A percentile compares a stretch with the other conserved stretches of the same genome.
Evolutionary conservation across 2,329 filamentous ascomycete species (phyloP).

Genomic region (Thielaviopsis musarum): DNA sequence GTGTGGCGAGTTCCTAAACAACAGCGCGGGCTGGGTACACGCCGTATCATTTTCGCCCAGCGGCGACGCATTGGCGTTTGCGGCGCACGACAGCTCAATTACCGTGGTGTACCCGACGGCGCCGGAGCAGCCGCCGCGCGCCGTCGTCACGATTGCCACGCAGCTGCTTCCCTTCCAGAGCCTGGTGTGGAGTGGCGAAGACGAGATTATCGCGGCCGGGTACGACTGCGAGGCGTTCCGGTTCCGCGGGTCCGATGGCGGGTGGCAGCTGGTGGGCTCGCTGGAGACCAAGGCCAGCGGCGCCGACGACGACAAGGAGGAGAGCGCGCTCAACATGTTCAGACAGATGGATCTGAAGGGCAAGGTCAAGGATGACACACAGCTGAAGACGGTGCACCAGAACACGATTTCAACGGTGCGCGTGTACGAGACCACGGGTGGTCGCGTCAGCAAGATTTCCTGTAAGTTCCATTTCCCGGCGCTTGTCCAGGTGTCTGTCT

Average conservation of each 20-base stretch:
- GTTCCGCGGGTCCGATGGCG: constrained; percentile 58
- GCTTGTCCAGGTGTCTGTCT: constrained; percentile 9
- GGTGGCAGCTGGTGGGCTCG: constrained; percentile 72
- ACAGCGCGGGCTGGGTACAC: constrained; percentile 93
- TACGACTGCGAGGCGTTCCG: constrained; percentile 84
- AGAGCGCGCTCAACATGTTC: constrained; percentile 96
- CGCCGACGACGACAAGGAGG: constrained; percentile 52
- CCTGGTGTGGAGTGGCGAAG: constrained; percentile 79
- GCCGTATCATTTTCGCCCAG: constrained; percentile 83
- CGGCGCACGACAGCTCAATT: constrained; percentile 87
- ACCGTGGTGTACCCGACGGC: constrained; percentile 90
- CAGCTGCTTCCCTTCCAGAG: constrained; percentile 86
- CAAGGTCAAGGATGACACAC: constrained; percentile 78
- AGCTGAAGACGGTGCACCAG: constrained; percentile 89
- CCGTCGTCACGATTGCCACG: constrained; percentile 79
- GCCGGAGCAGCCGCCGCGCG: constrained; percentile 75
- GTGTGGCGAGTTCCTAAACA: constrained; percentile 90
- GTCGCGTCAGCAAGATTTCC: constrained; percentile 61
- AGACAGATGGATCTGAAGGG: constrained; percentile 97
- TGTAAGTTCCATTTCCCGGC: constrained; percentile 40
- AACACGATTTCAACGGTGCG: constrained; percentile 85
- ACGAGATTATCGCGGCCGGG: constrained; percentile 87
- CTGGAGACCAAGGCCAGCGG: constrained; percentile 59
- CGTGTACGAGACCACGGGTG: constrained; percentile 50
- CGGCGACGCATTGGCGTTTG: constrained; percentile 84